Evolutionary conservation across 2,329 filamentous ascomycete species (phyloP).

Genomic region (Fusarium coffeatum): DNA sequence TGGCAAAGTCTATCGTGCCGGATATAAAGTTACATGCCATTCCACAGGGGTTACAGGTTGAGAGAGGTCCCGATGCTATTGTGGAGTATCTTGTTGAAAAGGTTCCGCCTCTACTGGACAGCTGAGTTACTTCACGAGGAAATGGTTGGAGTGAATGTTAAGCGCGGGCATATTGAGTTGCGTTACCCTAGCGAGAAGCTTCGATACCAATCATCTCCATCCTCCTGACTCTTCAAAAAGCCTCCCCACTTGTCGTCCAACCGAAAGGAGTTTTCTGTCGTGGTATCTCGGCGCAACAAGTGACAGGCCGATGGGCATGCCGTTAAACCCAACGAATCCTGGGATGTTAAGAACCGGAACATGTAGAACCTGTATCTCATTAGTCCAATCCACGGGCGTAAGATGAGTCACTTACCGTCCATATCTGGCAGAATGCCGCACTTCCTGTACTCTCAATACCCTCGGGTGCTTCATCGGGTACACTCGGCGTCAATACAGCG

Average conservation of each 20-base stretch:
- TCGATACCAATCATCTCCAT: background rate
- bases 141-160: too few species aligned
- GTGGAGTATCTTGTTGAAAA: conserved; percentile 22
- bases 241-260: background rate
- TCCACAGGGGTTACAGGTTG: conserved; percentile 11
- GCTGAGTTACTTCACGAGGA: background rate
- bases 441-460: conserved; percentile 63
- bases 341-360: conserved; percentile 34
- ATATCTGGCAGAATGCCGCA: conserved; percentile 60
- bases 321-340: conserved; percentile 24
- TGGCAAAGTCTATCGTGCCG: conserved; percentile 22
- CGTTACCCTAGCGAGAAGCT: rapidly evolving
- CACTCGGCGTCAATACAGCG: conserved; percentile 68
- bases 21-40: conserved; percentile 15
- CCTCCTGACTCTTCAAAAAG: background rate
- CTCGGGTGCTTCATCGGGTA: conserved; percentile 65
- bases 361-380: conserved; percentile 18
- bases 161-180: background rate
- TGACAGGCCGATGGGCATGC: conserved; percentile 35
- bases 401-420: conserved; percentile 56
- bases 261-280: conserved; percentile 28
- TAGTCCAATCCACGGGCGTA: background rate
- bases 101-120: conserved; percentile 15
- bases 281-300: conserved; percentile 27
- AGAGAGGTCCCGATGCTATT: conserved; percentile 13